These are phyloP conservation scores for Penicillium concentricum DNA, from an alignment of 2,329 filamentous ascomycete species.

Conservation along the genomic window DNA sequence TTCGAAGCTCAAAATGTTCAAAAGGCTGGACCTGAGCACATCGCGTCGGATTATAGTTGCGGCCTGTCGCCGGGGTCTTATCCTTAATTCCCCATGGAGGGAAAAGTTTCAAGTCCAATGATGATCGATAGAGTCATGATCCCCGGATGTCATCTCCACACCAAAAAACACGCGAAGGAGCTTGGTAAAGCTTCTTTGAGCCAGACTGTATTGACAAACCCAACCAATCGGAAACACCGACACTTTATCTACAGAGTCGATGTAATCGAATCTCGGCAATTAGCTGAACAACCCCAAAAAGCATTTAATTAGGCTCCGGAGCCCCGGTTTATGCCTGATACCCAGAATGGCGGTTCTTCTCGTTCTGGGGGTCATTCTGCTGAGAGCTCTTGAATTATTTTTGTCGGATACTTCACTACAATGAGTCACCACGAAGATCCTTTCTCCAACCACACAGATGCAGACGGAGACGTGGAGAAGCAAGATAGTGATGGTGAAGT, in stretches of 20 bases:
- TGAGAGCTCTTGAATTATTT: background rate
- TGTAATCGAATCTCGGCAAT: background rate
- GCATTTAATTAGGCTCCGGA: conserved; percentile 1
- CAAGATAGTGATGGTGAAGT: conserved; percentile 13
- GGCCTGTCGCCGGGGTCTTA: conserved; percentile 2
- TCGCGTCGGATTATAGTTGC: conserved; percentile 17
- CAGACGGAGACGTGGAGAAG: conserved; percentile 21
- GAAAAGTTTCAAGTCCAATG: conserved; percentile 7
- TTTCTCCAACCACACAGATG: background rate
- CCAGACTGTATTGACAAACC: conserved; percentile 6
- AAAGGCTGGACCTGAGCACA: background rate
- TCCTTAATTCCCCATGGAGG: conserved; percentile 5
- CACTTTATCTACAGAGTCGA: background rate
- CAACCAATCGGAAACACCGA: conserved; percentile 22
- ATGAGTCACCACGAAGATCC: conserved; percentile 14
- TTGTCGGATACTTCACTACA: background rate
- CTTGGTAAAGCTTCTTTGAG: conserved; percentile 11
- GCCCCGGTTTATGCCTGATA: background rate
- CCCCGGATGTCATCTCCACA: conserved; percentile 28
- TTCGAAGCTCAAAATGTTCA: background rate
- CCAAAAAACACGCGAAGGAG: conserved; percentile 10
- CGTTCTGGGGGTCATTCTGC: background rate
- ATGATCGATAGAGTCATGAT: conserved; percentile 19
- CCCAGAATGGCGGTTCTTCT: background rate
- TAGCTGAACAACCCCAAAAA: background rate